A percentile compares a stretch with the other conserved stretches of the same genome.
These are phyloP conservation scores for Fusarium sp. DNA, from an alignment of 2,329 filamentous ascomycete species.

Conservation along the genomic window DNA sequence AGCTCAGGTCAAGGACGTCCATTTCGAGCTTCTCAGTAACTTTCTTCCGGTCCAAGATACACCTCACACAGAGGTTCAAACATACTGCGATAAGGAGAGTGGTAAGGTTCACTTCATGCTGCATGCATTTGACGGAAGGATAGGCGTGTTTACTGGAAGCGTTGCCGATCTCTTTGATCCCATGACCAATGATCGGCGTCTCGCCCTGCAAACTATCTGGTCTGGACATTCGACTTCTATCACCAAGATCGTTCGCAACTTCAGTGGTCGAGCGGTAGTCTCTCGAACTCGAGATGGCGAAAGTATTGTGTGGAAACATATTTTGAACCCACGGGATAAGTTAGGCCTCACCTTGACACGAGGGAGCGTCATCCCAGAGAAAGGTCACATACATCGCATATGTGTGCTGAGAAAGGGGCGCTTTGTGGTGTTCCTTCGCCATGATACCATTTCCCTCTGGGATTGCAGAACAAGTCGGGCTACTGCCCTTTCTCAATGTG, in stretches of 20 bases:
- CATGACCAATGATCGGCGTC: slow-evolving; percentile 68
- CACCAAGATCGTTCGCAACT: slow-evolving; percentile 88
- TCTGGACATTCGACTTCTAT: slow-evolving; percentile 85
- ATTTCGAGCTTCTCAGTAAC: slow-evolving; percentile 61
- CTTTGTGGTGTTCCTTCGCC: slow-evolving; percentile 84
- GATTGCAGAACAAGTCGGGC: slow-evolving; percentile 75
- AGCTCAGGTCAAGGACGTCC: slow-evolving; percentile 75
- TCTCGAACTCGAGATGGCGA: slow-evolving; percentile 84
- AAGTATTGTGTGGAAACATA: slow-evolving; percentile 85
- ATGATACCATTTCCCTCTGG: slow-evolving; percentile 80
- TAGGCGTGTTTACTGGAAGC: slow-evolving; percentile 84
- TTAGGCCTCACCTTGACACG: slow-evolving; percentile 65
- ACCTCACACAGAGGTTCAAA: slow-evolving; percentile 75
- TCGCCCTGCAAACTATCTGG: slow-evolving; percentile 77
- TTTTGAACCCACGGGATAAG: slow-evolving; percentile 55
- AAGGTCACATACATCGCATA: slow-evolving; percentile 82
- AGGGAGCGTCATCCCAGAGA: slow-evolving; percentile 75
- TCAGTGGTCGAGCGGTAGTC: slow-evolving; percentile 81
- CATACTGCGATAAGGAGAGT: slow-evolving; percentile 75
- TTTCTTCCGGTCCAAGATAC: slow-evolving; percentile 43
- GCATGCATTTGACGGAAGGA: slow-evolving; percentile 86
- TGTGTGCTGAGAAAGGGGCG: slow-evolving; percentile 81
- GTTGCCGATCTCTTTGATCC: slow-evolving; percentile 86
- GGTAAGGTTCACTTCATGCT: slow-evolving; percentile 79
- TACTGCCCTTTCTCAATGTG: slow-evolving; percentile 60